These are phyloP conservation scores for Pogostemon cablin DNA, from an alignment of 257 asterid genomes.

Conservation along the genomic window DNA sequence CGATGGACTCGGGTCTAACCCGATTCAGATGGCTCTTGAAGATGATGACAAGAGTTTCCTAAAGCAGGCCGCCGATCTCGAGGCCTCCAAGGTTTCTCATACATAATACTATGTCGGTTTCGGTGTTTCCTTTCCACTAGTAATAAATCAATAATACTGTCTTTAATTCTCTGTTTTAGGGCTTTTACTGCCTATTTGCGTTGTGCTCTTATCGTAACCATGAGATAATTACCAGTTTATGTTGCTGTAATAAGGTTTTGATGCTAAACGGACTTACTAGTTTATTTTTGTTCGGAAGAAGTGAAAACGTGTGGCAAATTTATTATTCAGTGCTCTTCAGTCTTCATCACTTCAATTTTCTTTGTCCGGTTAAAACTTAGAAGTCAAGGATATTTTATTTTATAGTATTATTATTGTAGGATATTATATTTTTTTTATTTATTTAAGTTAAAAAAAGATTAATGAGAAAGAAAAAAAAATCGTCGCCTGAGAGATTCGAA, in stretches of 20 bases:
- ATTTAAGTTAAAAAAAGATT: too few species aligned
- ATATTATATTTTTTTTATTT: too few species aligned
- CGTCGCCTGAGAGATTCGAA: constrained; percentile 99
- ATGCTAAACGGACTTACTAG: not conserved
- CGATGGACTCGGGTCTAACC: constrained; percentile 79
- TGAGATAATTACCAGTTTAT: too few species aligned
- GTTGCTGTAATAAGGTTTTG: not conserved
- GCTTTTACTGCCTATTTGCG: too few species aligned
- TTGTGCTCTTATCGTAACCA: too few species aligned
- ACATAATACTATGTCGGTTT: not conserved
- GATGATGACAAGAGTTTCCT: constrained; percentile 64
- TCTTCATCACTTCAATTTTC: too few species aligned
- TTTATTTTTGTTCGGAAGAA: too few species aligned
- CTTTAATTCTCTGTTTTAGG: not conserved
- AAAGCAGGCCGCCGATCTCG: constrained; percentile 87
- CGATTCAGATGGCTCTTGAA: constrained; percentile 91
- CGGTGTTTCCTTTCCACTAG: not conserved
- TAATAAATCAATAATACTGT: not conserved
- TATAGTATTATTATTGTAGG: too few species aligned
- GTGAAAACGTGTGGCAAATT: too few species aligned
- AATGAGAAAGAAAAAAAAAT: not conserved
- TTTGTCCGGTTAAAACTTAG: too few species aligned
- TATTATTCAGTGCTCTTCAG: too few species aligned
- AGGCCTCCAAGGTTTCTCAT: constrained; percentile 55
- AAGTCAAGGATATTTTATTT: too few species aligned